Conservation (phyloP, 2,329 filamentous ascomycete species). For the Scolecobasidium constrictum region DNA sequence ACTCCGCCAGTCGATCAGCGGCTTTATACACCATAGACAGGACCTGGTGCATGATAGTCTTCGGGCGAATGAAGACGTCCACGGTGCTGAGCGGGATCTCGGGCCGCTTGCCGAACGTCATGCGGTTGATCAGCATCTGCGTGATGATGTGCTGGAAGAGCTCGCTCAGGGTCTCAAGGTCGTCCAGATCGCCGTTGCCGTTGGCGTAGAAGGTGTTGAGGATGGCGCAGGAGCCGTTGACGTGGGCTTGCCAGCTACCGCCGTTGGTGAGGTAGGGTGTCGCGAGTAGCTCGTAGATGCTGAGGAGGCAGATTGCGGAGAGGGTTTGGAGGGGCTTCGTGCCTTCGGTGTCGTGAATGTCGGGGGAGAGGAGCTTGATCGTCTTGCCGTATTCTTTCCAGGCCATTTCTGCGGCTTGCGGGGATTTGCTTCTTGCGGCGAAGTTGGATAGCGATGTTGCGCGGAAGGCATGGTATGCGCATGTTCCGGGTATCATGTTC, state of each 20-base stretch:
- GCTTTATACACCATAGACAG: background rate
- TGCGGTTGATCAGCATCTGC: background rate
- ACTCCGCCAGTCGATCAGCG: background rate
- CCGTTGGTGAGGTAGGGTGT: background rate
- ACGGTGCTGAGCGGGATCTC: background rate
- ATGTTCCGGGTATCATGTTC: background rate
- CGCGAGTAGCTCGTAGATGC: background rate
- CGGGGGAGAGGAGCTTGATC: background rate
- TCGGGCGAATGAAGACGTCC: background rate
- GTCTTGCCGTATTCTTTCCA: constrained; percentile 1
- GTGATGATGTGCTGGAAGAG: background rate
- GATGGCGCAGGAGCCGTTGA: constrained; percentile 2
- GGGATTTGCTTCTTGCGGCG: background rate
- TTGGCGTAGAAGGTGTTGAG: background rate
- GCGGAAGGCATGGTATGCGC: background rate
- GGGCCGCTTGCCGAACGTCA: background rate
- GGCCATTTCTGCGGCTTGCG: too few species aligned
- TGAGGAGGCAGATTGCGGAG: background rate
- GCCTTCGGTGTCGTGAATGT: background rate
- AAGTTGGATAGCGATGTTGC: background rate
- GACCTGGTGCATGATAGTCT: background rate
- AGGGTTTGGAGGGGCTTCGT: background rate
- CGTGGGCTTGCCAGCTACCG: background rate
- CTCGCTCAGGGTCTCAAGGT: background rate
- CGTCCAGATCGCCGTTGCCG: background rate